Evolutionary conservation across 345 rosid genomes (phyloP).

Genomic region (Sapria himalayana): DNA sequence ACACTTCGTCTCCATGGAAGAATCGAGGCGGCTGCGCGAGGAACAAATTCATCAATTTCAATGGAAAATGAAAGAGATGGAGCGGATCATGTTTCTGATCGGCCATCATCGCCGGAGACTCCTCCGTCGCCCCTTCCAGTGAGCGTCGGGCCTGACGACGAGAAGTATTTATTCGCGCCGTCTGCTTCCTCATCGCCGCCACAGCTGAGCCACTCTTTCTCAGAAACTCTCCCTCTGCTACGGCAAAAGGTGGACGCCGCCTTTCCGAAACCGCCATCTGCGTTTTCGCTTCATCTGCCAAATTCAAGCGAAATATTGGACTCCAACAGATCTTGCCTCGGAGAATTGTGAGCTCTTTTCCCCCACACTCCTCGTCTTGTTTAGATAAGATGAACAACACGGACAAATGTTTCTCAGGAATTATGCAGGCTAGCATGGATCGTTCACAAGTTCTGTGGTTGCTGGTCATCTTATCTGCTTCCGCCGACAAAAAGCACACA

Average conservation of each 20-base stretch:
- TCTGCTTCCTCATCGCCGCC: slow-evolving; percentile 27
- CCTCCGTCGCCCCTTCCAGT: slow-evolving; percentile 44
- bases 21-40: too few relatives aligned
- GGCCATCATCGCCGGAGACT: slow-evolving; percentile 27
- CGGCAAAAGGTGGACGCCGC: slow-evolving; percentile 7
- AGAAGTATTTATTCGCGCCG: slow-evolving; percentile 15
- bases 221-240: slow-evolving; percentile 23
- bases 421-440: too few relatives aligned
- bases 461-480: too few relatives aligned
- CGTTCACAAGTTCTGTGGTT: too few relatives aligned
- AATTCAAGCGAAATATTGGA: slow-evolving; percentile 2
- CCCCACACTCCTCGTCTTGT: not conserved
- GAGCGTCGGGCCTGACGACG: slow-evolving; percentile 33
- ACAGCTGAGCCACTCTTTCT: slow-evolving; percentile 11
- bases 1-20: too few relatives aligned
- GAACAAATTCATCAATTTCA: not conserved
- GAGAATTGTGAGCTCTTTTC: slow-evolving; percentile 22
- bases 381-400: too few relatives aligned
- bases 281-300: slow-evolving; percentile 22
- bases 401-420: too few relatives aligned
- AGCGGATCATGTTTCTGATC: slow-evolving; percentile 8
- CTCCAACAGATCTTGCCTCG: slow-evolving; percentile 15
- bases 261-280: slow-evolving; percentile 4
- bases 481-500: too few relatives aligned
- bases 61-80: slow-evolving; percentile 7